A percentile compares a stretch with the other conserved stretches of the same genome.
Conservation (phyloP, 768 basidiomycete species). For the Sarcodon sp. region DNA sequence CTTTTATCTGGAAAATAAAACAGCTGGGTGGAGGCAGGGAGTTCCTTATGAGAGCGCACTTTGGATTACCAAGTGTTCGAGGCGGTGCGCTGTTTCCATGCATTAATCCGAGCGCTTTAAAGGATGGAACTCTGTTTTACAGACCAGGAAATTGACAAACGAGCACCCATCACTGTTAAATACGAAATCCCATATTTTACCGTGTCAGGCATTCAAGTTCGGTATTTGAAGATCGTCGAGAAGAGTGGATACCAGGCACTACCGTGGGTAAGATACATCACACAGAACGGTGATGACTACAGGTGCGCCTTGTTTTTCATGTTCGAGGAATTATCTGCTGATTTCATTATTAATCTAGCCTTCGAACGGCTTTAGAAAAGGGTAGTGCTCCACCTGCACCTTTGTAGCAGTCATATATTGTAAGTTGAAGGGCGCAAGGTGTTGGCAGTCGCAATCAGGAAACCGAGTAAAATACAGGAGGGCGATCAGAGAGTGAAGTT, state of each 20-base stretch:
- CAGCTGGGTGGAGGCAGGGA: constrained; percentile 92
- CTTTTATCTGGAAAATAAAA: constrained; percentile 99
- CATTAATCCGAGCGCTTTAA: neutral
- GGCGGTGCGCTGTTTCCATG: constrained; percentile 43
- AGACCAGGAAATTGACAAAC: constrained; percentile 76
- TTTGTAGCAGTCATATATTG: constrained; percentile 10
- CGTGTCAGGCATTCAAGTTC: constrained; percentile 92
- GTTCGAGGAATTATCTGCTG: neutral
- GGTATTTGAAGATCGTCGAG: constrained; percentile 97
- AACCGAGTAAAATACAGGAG: no score
- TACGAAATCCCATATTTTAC: constrained; percentile 99
- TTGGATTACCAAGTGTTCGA: constrained; percentile 88
- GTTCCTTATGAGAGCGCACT: constrained; percentile 97
- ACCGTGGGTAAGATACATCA: constrained; percentile 93
- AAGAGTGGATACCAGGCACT: constrained; percentile 96
- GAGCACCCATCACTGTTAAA: constrained; percentile 91
- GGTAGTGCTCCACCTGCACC: constrained; percentile 49
- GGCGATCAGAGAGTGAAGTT: no score
- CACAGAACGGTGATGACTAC: constrained; percentile 86
- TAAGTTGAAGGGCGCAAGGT: no score
- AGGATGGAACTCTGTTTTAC: constrained; percentile 1
- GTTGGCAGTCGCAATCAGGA: no score
- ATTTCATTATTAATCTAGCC: constrained; percentile 20
- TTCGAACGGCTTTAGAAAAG: constrained; percentile 66
- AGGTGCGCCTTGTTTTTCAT: constrained; percentile 35